Evolutionary conservation across 805 yeast species (phyloP).

Genomic region (Wickerhamiella nectarea): DNA sequence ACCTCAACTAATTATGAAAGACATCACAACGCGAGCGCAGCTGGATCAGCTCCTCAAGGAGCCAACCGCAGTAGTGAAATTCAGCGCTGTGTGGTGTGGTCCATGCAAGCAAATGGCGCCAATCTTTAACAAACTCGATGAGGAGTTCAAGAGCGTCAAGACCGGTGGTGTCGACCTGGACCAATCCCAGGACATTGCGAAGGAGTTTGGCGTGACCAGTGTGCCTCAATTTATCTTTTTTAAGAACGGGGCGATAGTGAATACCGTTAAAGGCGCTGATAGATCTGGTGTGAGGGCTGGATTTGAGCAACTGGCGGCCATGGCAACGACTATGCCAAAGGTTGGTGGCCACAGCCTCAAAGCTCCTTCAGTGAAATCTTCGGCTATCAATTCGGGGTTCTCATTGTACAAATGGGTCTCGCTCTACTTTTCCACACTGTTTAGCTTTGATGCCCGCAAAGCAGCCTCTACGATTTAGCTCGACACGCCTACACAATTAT

Average conservation of each 20-base stretch:
- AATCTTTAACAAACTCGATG: conserved; percentile 65
- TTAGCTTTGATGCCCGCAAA: conserved; percentile 17
- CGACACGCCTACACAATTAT: not conserved
- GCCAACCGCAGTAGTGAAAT: conserved; percentile 68
- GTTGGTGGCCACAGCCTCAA: conserved; percentile 2
- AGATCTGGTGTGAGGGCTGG: conserved; percentile 9
- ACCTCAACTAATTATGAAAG: not conserved
- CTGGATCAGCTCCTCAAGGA: conserved; percentile 28
- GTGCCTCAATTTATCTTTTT: conserved; percentile 63
- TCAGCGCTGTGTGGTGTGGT: conserved; percentile 93
- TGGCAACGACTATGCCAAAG: not conserved
- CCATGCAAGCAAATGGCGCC: conserved; percentile 98
- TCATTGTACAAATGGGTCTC: conserved; percentile 7
- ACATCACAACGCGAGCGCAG: conserved; percentile 2
- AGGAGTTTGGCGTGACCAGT: conserved; percentile 46
- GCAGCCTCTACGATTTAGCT: not conserved
- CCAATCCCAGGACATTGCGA: conserved; percentile 51
- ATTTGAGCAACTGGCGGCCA: conserved; percentile 7
- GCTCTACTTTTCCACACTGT: conserved; percentile 16
- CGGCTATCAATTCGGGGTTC: not conserved
- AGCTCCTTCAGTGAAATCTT: not conserved
- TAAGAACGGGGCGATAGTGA: conserved; percentile 62
- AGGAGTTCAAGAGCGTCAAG: conserved; percentile 36
- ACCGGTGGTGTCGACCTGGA: conserved; percentile 90
- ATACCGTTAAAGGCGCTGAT: conserved; percentile 27